A percentile compares a stretch with the other conserved stretches of the same genome.
Evolutionary conservation across 805 yeast genomes (phyloP).

Genomic region (Dipodascus geniculatus): DNA sequence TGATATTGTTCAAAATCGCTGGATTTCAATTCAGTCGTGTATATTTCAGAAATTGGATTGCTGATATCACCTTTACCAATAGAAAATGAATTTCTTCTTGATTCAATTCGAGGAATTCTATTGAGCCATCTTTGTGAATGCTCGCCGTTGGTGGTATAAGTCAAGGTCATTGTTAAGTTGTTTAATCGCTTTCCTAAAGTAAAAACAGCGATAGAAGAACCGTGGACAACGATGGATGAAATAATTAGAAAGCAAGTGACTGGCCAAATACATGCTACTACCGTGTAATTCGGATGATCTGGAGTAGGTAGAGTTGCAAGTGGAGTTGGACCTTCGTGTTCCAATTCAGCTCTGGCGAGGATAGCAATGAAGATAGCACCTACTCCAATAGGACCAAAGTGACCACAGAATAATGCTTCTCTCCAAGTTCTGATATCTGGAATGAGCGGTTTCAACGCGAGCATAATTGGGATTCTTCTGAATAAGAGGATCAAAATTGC

Average conservation of each 20-base stretch:
- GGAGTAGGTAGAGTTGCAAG: slow-evolving; percentile 35
- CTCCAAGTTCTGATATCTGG: slow-evolving; percentile 89
- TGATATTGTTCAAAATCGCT: slow-evolving; percentile 5
- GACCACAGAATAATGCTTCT: slow-evolving; percentile 89
- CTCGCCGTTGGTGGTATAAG: slow-evolving; percentile 62
- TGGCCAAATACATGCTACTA: slow-evolving; percentile 69
- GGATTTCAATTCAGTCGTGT: slow-evolving; percentile 2
- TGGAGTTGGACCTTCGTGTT: slow-evolving; percentile 49
- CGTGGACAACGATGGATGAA: slow-evolving; percentile 79
- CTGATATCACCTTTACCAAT: slow-evolving; percentile 72
- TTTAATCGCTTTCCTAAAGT: slow-evolving; percentile 77
- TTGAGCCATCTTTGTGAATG: slow-evolving; percentile 68
- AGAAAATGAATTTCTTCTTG: slow-evolving; percentile 62
- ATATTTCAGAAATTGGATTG: slow-evolving; percentile 24
- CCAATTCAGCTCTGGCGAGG: slow-evolving; percentile 62
- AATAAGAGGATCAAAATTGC: slow-evolving; percentile 65
- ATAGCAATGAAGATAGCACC: slow-evolving; percentile 84
- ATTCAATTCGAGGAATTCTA: slow-evolving; percentile 71
- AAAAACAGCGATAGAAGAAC: slow-evolving; percentile 74
- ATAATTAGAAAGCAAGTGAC: slow-evolving; percentile 68
- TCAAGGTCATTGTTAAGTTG: slow-evolving; percentile 85
- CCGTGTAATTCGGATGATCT: slow-evolving; percentile 41
- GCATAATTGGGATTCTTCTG: slow-evolving; percentile 73
- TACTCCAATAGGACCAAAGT: slow-evolving; percentile 93
- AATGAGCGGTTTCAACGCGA: slow-evolving; percentile 60